Percentiles rank a stretch among this genome's conserved stretches.
phyloP scores from a whole-genome alignment of 176 grass and related monocot genomes.

The Poa annua region DNA sequence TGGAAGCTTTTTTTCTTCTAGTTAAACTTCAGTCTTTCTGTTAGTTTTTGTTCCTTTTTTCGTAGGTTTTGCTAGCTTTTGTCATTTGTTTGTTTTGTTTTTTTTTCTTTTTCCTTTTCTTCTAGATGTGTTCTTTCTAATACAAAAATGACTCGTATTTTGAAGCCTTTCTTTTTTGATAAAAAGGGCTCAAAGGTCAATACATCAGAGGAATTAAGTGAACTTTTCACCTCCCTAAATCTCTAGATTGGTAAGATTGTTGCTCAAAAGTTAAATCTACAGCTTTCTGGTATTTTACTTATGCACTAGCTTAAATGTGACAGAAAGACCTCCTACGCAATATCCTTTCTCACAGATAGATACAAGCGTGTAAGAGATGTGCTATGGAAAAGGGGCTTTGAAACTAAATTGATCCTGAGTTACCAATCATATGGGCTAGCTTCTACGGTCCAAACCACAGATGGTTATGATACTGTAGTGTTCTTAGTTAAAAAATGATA shows the following conservation, averaged over 20 bases:
- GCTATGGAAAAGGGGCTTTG: neutral
- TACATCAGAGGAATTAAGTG: neutral
- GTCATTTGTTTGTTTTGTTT: neutral
- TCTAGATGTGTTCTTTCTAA: neutral
- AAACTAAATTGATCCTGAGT: conserved; percentile 20
- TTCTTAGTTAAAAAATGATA: neutral
- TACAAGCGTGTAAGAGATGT: conserved; percentile 11
- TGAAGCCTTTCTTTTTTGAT: neutral
- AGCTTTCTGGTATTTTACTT: neutral
- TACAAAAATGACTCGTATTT: neutral
- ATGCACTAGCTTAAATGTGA: neutral
- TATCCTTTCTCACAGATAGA: neutral
- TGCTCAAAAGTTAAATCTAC: neutral
- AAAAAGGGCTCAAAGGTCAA: neutral
- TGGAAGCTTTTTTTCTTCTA: neutral
- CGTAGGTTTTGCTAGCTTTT: neutral
- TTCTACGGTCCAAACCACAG: neutral
- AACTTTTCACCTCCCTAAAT: neutral
- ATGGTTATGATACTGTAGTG: conserved; percentile 10
- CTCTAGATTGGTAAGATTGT: neutral
- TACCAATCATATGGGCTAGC: neutral
- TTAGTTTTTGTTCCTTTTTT: neutral
- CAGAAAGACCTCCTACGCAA: neutral
- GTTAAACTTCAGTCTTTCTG: neutral
- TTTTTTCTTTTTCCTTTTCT: neutral